Evolutionary conservation across 345 rosid genomes (phyloP).

Genomic region (Eutrema japonicum): DNA sequence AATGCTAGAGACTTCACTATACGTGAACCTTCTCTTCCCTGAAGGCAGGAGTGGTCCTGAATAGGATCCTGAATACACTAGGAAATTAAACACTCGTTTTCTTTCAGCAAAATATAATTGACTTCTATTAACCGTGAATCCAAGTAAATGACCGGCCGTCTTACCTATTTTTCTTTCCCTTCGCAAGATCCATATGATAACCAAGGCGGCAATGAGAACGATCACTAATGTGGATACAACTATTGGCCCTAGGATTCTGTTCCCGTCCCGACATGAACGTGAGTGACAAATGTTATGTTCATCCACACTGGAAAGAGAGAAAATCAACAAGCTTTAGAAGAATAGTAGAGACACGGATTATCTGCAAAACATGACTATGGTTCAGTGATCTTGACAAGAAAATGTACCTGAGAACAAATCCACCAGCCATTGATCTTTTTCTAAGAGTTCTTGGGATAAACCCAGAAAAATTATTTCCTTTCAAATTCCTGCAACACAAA

Average conservation of each 20-base stretch:
- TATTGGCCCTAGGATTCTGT: conserved; percentile 47
- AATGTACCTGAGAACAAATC: conserved; percentile 51
- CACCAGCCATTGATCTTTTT: conserved; percentile 46
- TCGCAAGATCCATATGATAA: conserved; percentile 38
- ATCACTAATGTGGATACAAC: conserved; percentile 35
- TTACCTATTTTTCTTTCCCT: conserved; percentile 49
- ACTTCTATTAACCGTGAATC: background rate
- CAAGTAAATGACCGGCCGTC: background rate
- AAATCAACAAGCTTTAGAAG: conserved; percentile 10
- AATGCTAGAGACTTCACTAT: conserved; percentile 45
- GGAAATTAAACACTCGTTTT: conserved; percentile 19
- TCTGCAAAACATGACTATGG: background rate
- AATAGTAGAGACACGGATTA: background rate
- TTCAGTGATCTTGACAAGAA: conserved; percentile 4
- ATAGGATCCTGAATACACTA: conserved; percentile 41
- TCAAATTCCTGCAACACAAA: conserved; percentile 47
- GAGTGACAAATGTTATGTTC: conserved; percentile 49
- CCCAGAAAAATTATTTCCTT: conserved; percentile 60
- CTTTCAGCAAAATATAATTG: conserved; percentile 2
- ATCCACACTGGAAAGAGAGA: conserved; percentile 48
- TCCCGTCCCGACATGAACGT: conserved; percentile 48
- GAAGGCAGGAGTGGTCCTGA: conserved; percentile 45
- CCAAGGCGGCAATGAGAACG: conserved; percentile 40
- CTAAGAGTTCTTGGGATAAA: conserved; percentile 50
- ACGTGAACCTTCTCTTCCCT: conserved; percentile 45